Evolutionary conservation across 1,284 basidiomycete genomes (phyloP), one percentile per base, ranked within the genome.

Genomic region (Testicularia cyperi): DNA sequence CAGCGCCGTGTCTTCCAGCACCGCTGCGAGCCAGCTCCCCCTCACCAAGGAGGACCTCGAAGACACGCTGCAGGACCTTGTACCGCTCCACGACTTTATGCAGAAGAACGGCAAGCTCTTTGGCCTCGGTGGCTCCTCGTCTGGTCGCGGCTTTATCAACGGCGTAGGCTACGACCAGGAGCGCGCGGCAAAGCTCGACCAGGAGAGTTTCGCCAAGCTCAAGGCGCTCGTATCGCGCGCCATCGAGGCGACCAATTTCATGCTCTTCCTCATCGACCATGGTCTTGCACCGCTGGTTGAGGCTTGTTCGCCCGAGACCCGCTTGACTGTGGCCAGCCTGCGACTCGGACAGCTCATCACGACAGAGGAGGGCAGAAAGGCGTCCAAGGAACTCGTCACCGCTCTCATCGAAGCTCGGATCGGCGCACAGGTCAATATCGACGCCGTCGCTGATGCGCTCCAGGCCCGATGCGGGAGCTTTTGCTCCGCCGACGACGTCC

Each of bases 401-500:
- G 87, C 92, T 25, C 84, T 99, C 58, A 98, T 99, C 68, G 91
- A 98, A 78, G 89, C 92, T 70, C 94, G 97, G 75, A 97, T 97
- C 66, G 89, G 89, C 13, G 88, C 94, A 72, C 91, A 96, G 75
- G 88, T 92, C 38, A 91, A 89, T 69, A 92, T 94, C 74, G 95
- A 99, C 77, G 90, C 90, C 3, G 88, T 99, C 69, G 94, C 90
- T 69, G 90, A 96, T 68, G 86, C 91, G 41, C 80, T 98, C 24
- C 94, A 98, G 75, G 86, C 88, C 72, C 83, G 91, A 71, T 99
- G 95, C 71, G 92, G 92, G 1, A 90, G 90, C 15, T 98, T 98
- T 82, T 97, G 92, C 78, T 92, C 90, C 68, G 88, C 94, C 0
- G 95, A 96, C 72, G 95, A 99, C 78, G 95, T 98, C 31, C 88